Evolutionary conservation across 192 early-diverging fungal species (phyloP).

Genomic region (Physocladia obscura): DNA sequence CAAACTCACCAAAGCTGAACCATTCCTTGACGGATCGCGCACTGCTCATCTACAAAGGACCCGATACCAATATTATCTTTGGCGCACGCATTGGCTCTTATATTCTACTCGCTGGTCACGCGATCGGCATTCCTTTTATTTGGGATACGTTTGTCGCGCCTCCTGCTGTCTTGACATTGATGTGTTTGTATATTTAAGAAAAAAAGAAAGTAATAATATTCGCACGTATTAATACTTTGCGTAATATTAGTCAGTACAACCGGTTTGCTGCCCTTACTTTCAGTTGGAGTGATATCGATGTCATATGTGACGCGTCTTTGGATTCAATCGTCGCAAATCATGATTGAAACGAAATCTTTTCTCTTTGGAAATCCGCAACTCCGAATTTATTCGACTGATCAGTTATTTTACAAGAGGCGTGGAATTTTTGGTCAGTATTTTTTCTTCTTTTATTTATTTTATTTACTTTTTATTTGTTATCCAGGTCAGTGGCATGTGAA

Average conservation of each 20-base stretch:
- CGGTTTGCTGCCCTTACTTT: not conserved
- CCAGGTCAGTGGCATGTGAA: not conserved
- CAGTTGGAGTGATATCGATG: not conserved
- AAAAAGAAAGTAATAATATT: not conserved
- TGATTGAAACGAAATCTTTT: constrained; percentile 8
- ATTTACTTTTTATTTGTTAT: not conserved
- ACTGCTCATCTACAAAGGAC: not conserved
- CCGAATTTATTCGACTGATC: not conserved
- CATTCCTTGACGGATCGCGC: too few relatives aligned
- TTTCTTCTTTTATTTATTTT: not conserved
- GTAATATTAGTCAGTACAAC: constrained; percentile 1
- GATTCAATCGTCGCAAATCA: not conserved
- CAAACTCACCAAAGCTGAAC: too few relatives aligned
- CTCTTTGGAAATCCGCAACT: not conserved
- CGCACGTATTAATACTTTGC: too few relatives aligned
- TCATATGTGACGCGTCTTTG: constrained; percentile 1
- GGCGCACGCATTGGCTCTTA: not conserved
- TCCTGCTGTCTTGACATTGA: not conserved
- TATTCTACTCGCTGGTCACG: not conserved
- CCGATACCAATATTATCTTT: not conserved
- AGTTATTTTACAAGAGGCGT: not conserved
- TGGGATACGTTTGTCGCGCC: not conserved
- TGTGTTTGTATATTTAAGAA: constrained; percentile 3
- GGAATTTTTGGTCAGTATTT: not conserved
- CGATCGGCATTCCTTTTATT: not conserved